Conservation (phyloP, 176 grass and related monocot species). For the Ensete ventricosum region DNA sequence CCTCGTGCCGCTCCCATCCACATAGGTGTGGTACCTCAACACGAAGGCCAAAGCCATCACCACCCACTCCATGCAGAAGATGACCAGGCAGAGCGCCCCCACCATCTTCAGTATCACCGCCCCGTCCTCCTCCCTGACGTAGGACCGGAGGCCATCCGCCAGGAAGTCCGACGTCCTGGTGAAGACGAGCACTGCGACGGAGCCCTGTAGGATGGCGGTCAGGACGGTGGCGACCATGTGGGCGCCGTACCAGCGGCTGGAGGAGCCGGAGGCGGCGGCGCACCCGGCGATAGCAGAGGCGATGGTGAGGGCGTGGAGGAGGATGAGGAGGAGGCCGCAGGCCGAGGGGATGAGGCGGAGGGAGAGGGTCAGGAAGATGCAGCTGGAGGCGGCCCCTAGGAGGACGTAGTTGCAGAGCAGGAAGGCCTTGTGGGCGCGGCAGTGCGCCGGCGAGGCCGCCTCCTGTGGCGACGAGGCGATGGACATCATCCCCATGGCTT, state of each 20-base stretch:
- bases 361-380: constrained; percentile 21
- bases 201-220: constrained; percentile 16
- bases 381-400: constrained; percentile 21
- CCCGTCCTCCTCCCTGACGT: constrained; percentile 14
- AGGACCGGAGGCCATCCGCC: constrained; percentile 1
- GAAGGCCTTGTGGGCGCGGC: constrained; percentile 15
- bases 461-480: neutral
- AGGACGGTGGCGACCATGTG: constrained; percentile 20
- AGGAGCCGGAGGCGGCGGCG: constrained; percentile 3
- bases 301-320: constrained; percentile 22
- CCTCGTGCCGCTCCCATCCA: neutral
- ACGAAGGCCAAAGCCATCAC: constrained; percentile 15
- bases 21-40: constrained; percentile 3
- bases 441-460: neutral
- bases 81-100: neutral
- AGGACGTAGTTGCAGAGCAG: constrained; percentile 20
- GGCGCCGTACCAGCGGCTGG: constrained; percentile 2
- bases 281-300: neutral
- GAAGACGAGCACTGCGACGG: constrained; percentile 10
- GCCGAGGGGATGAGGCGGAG: constrained; percentile 16
- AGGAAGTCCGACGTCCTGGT: constrained; percentile 1
- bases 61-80: constrained; percentile 21
- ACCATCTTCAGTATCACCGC: constrained; percentile 15
- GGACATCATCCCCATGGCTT: constrained; percentile 8
- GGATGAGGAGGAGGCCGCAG: constrained; percentile 17